A percentile compares a stretch with the other conserved stretches of the same genome.
Evolutionary conservation across 202 grass and related monocot genomes (phyloP).

Genomic region (Carex sylvatica): DNA sequence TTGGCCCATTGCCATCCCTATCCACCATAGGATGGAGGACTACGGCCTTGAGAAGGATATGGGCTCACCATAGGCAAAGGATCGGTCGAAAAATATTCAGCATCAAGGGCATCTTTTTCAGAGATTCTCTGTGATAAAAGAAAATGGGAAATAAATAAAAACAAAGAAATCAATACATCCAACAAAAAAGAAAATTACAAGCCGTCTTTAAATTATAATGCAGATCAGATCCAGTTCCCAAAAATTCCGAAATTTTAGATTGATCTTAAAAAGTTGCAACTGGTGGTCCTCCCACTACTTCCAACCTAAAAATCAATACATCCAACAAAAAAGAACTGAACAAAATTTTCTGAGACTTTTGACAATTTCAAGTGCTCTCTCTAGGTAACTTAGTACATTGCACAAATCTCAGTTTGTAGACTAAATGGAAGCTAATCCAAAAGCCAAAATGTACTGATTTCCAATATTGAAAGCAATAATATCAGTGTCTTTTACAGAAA

Average conservation of each 20-base stretch:
- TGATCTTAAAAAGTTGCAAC: no score
- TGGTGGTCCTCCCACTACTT: no score
- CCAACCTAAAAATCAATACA: no score
- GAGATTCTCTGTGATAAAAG: slow-evolving; percentile 59
- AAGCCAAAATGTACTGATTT: slow-evolving; percentile 1
- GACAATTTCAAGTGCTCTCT: not conserved
- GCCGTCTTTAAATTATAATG: no score
- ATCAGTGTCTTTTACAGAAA: not conserved
- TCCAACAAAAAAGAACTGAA: no score
- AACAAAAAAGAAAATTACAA: no score
- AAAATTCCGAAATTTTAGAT: no score
- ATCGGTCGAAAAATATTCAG: slow-evolving; percentile 92
- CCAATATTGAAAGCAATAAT: not conserved
- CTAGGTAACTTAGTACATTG: not conserved
- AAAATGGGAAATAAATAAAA: no score
- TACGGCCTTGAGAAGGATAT: slow-evolving; percentile 63
- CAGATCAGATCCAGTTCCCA: no score
- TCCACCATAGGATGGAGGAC: slow-evolving; percentile 56
- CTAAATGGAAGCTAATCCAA: not conserved
- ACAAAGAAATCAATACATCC: no score
- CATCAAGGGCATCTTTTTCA: slow-evolving; percentile 82
- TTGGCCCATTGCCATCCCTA: no score
- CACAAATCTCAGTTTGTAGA: not conserved
- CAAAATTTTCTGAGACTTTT: no score
- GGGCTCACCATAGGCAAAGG: slow-evolving; percentile 38